Base-by-base conservation (phyloP, 1,139 yeast species). In the Candida freyschussii region DNA sequence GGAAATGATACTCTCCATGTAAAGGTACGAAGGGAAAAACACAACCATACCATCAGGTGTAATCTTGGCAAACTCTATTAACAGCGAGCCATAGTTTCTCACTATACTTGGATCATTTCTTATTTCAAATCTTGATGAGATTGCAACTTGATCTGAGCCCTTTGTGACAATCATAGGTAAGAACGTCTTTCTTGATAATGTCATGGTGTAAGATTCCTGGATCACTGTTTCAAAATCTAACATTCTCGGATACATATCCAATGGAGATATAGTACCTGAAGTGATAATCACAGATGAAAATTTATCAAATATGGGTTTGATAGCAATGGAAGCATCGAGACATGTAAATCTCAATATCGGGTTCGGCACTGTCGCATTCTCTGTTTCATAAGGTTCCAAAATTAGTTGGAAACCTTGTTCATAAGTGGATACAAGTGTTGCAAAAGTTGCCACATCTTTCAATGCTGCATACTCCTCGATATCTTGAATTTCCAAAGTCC, bases 11-110 rank as follows among this genome's bases (percentile, higher is more conserved):
- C 95, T 83, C 58, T 91, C 99, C 98, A 91, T 91, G 57, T 91
- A 93, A 26, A 91, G 66, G 65, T 91, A 91, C 0, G 96, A 84
- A 0, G 99, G 99, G 63, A 91, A 91, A 65, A 91, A 91, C 31
- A 93, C 97, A 30, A 91, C 98, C 74, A 91, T 69, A 2, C 99
- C 99, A 62, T 91, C 99, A 0, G 99, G 99, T 0, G 97, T 89
- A 29, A 86, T 82, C 52, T 91, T 91, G 13, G 97, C 76, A 57
- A 87, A 91, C 59, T 91, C 98, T 35, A 91, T 81, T 38, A 91
- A 62, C 50, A 91, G 67, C 4, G 94, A 85, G 4, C 99, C 99
- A 56, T 93, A 91, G 58, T 91, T 91, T 56, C 99, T 75, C 24
- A 91, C 97, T 37, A 91, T 96, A 47, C 96, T 84, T 4, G 98